A percentile compares a stretch with the other conserved stretches of the same genome.
These are phyloP conservation scores for Brasilioporus rufonigricans DNA, from an alignment of 768 basidiomycete species.

Conservation along the genomic window DNA sequence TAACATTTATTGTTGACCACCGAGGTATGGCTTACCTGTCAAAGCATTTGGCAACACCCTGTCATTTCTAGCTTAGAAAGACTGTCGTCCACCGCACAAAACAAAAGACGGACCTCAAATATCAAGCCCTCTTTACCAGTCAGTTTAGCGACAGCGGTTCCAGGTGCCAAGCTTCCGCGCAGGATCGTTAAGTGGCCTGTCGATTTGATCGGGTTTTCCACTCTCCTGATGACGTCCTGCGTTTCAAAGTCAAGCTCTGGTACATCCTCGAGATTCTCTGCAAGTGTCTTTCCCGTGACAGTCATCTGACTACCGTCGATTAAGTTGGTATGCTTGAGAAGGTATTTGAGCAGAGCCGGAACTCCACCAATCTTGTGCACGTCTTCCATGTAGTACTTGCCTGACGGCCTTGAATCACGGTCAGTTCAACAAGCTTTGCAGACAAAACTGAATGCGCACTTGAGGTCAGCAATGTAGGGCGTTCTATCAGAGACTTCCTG, in stretches of 20 bases:
- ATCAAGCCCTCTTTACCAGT: constrained; percentile 88
- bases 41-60: constrained; percentile 78
- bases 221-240: constrained; percentile 73
- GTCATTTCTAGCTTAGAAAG: constrained; percentile 2
- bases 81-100: background rate
- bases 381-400: constrained; percentile 89
- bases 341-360: constrained; percentile 81
- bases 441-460: constrained; percentile 37
- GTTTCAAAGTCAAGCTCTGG: constrained; percentile 63
- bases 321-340: constrained; percentile 72
- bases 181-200: constrained; percentile 88
- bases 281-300: constrained; percentile 88
- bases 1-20: background rate
- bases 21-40: constrained; percentile 46
- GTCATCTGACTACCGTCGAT: constrained; percentile 84
- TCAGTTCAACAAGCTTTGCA: constrained; percentile 3
- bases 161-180: constrained; percentile 86
- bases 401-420: constrained; percentile 57
- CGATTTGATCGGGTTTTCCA: constrained; percentile 79
- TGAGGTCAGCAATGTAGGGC: constrained; percentile 83
- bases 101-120: constrained; percentile 59
- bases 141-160: constrained; percentile 85
- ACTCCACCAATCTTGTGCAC: constrained; percentile 83
- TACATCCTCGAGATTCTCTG: constrained; percentile 81
- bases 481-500: constrained; percentile 76